A percentile compares a stretch with the other conserved stretches of the same genome.
Evolutionary conservation across 2,329 filamentous ascomycete genomes (phyloP).

Genomic region (Didymella sp.): DNA sequence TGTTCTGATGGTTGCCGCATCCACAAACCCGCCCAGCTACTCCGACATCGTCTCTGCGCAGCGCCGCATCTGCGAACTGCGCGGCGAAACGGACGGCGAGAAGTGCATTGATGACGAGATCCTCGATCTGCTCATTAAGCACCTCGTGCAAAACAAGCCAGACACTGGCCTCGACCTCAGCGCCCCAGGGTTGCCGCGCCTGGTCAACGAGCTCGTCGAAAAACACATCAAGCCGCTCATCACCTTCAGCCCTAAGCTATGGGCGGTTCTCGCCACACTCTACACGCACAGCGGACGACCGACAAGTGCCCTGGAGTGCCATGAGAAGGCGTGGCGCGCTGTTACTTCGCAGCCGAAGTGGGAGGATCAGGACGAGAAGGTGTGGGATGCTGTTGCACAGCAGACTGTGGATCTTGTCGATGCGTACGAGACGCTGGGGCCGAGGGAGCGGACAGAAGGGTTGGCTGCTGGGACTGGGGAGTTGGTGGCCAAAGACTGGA

Average conservation of each 20-base stretch:
- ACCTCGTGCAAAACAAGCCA: slow-evolving; percentile 61
- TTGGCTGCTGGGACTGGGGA: slow-evolving; percentile 59
- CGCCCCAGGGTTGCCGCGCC: slow-evolving; percentile 61
- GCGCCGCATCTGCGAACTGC: slow-evolving; percentile 76
- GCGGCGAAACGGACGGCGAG: slow-evolving; percentile 71
- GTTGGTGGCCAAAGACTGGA: slow-evolving; percentile 80
- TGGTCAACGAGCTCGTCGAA: slow-evolving; percentile 77
- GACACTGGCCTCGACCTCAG: slow-evolving; percentile 50
- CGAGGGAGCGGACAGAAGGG: slow-evolving; percentile 60
- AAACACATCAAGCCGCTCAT: slow-evolving; percentile 80
- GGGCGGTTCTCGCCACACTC: slow-evolving; percentile 75
- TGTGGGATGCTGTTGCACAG: slow-evolving; percentile 76
- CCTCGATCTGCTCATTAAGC: slow-evolving; percentile 73
- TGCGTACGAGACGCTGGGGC: slow-evolving; percentile 76
- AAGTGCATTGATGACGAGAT: slow-evolving; percentile 78
- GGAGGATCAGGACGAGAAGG: slow-evolving; percentile 64
- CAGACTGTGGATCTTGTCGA: slow-evolving; percentile 83
- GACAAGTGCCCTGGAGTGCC: slow-evolving; percentile 75
- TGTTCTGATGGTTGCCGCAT: slow-evolving; percentile 83
- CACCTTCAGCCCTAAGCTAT: slow-evolving; percentile 77
- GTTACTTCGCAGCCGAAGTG: slow-evolving; percentile 63
- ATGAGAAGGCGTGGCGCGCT: slow-evolving; percentile 89
- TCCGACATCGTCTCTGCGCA: slow-evolving; percentile 78
- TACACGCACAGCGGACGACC: slow-evolving; percentile 77
- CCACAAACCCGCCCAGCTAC: slow-evolving; percentile 76